These are phyloP conservation scores for Monosporascus sp. DNA, from an alignment of 2,329 filamentous ascomycete species.

Conservation along the genomic window DNA sequence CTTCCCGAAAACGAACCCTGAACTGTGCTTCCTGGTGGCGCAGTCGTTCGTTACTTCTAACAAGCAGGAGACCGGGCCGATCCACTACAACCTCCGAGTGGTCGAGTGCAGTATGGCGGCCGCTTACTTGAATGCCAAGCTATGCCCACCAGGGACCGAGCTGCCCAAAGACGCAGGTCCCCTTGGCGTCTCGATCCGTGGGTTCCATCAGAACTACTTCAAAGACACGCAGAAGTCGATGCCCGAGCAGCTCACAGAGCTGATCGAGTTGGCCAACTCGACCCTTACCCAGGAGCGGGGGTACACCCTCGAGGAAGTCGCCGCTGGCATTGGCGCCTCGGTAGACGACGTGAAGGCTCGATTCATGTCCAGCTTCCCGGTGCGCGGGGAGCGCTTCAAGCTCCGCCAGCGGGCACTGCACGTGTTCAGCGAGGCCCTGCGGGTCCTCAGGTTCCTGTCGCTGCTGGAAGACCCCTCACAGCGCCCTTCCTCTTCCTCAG, in stretches of 20 bases:
- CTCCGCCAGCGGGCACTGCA: constrained; percentile 83
- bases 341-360: constrained; percentile 66
- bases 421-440: constrained; percentile 82
- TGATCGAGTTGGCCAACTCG: constrained; percentile 64
- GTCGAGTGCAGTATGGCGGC: constrained; percentile 93
- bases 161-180: constrained; percentile 77
- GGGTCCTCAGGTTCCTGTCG: constrained; percentile 77
- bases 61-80: constrained; percentile 88
- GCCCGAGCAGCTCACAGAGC: constrained; percentile 64
- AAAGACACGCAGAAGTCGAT: constrained; percentile 44
- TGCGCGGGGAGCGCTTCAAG: constrained; percentile 81
- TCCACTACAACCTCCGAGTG: constrained; percentile 94
- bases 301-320: constrained; percentile 84
- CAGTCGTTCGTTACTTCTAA: constrained; percentile 92
- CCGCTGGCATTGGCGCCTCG: constrained; percentile 61
- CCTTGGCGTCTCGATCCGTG: constrained; percentile 74
- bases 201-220: constrained; percentile 83
- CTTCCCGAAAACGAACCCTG: constrained; percentile 75
- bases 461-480: constrained; percentile 56
- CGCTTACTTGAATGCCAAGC: constrained; percentile 53
- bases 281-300: constrained; percentile 74
- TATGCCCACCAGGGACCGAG: constrained; percentile 49
- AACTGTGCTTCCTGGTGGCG: constrained; percentile 86
- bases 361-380: constrained; percentile 84
- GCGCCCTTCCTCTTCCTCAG: constrained; percentile 26